These are phyloP conservation scores for Colletotrichum viniferum DNA, from an alignment of 2,329 filamentous ascomycete genomes.

Conservation along the genomic window DNA sequence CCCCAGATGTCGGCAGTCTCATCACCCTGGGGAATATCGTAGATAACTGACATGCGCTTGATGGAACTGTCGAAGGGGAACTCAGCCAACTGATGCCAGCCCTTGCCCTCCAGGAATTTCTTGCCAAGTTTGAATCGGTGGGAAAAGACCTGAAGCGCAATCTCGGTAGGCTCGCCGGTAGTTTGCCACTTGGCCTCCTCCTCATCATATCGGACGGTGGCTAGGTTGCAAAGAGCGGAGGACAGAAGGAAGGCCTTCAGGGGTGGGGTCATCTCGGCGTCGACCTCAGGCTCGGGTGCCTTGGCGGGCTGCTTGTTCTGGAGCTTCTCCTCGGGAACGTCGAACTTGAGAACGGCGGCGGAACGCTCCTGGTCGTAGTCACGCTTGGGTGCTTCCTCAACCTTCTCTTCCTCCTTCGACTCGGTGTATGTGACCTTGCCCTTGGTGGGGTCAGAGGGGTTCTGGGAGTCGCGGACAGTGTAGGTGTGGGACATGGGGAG, in stretches of 20 bases:
- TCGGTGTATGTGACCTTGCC: constrained; percentile 56
- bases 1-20: constrained; percentile 42
- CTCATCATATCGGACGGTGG: constrained; percentile 61
- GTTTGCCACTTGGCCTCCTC: constrained; percentile 66
- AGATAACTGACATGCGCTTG: constrained; percentile 82
- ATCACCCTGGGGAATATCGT: constrained; percentile 50
- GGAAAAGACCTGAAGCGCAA: constrained; percentile 77
- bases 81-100: constrained; percentile 71
- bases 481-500: constrained; percentile 62
- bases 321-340: constrained; percentile 63
- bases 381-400: constrained; percentile 42
- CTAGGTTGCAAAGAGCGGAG: constrained; percentile 68
- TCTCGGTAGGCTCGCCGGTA: constrained; percentile 75
- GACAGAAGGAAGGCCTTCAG: constrained; percentile 57
- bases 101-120: constrained; percentile 52
- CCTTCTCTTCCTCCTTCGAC: constrained; percentile 34
- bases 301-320: constrained; percentile 35
- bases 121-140: constrained; percentile 68
- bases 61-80: constrained; percentile 81
- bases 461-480: constrained; percentile 64
- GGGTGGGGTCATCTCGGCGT: constrained; percentile 51
- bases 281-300: constrained; percentile 35
- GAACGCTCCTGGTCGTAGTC: constrained; percentile 67
- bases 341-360: constrained; percentile 64
- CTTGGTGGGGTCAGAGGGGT: constrained; percentile 65